phyloP scores from a whole-genome alignment of 1,139 yeast genomes.

The Wickerhamiella pararugosa region DNA sequence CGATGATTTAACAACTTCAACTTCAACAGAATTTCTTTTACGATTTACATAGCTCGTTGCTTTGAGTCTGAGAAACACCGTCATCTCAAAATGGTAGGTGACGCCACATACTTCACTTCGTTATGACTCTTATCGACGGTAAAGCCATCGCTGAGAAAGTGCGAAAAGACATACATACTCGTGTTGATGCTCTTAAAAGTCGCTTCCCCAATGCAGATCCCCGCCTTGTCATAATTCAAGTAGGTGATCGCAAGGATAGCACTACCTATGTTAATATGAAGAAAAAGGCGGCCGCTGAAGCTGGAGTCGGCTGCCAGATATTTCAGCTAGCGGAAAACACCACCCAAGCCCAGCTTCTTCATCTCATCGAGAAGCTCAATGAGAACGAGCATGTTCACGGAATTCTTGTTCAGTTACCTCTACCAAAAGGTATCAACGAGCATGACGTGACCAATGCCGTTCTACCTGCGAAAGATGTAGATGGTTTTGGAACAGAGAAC shows the following conservation, averaged over 20 bases:
- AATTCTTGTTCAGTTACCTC: slow-evolving; percentile 79
- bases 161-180: slow-evolving; percentile 20
- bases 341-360: slow-evolving; percentile 35
- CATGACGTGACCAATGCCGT: slow-evolving; percentile 67
- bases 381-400: slow-evolving; percentile 66
- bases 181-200: slow-evolving; percentile 36
- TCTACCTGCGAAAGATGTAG: slow-evolving; percentile 72
- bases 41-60: too few relatives aligned
- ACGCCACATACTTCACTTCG: not conserved
- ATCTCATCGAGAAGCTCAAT: slow-evolving; percentile 48
- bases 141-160: slow-evolving; percentile 43
- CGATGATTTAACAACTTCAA: too few relatives aligned
- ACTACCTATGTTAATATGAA: slow-evolving; percentile 89
- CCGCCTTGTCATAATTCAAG: slow-evolving; percentile 70
- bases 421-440: slow-evolving; percentile 73
- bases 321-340: slow-evolving; percentile 22
- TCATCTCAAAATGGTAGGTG: too few relatives aligned
- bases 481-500: slow-evolving; percentile 83
- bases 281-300: slow-evolving; percentile 60
- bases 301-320: slow-evolving; percentile 24
- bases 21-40: too few relatives aligned
- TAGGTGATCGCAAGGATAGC: slow-evolving; percentile 81
- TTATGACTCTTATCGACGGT: slow-evolving; percentile 41
- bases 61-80: too few relatives aligned
- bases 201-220: slow-evolving; percentile 54